Percentiles rank a stretch among this genome's conserved stretches.
phyloP scores from a whole-genome alignment of 805 yeast genomes.

The Myxozyma mucilagina region DNA sequence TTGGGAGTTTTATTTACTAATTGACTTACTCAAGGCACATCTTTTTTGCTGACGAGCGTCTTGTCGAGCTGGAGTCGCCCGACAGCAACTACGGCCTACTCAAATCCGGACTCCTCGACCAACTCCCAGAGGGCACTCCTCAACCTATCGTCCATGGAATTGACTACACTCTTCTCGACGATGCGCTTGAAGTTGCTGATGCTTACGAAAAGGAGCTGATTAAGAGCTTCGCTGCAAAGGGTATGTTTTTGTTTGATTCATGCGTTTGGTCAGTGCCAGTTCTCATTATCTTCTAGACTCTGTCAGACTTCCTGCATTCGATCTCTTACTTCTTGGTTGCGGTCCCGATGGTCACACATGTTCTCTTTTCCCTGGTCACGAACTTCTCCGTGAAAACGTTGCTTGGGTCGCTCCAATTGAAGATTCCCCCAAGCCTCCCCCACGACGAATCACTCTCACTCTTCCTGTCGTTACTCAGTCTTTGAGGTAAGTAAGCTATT shows the following conservation, averaged over 20 bases:
- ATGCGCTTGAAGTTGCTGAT: conserved; percentile 89
- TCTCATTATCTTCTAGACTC: conserved; percentile 53
- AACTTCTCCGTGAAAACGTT: conserved; percentile 78
- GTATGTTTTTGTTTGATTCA: conserved; percentile 7
- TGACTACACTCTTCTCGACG: conserved; percentile 69
- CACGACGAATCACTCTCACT: conserved; percentile 81
- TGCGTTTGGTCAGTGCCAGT: neutral
- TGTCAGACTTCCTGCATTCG: conserved; percentile 93
- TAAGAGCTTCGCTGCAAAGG: conserved; percentile 86
- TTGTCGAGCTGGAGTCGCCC: conserved; percentile 79
- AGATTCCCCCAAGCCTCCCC: conserved; percentile 87
- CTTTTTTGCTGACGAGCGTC: conserved; percentile 93
- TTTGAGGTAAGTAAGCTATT: conserved; percentile 11
- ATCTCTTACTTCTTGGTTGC: conserved; percentile 86
- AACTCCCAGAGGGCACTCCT: conserved; percentile 51
- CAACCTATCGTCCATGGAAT: conserved; percentile 80
- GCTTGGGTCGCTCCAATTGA: conserved; percentile 96
- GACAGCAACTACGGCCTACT: conserved; percentile 91
- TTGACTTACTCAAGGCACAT: conserved; percentile 52
- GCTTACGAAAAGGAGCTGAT: conserved; percentile 83
- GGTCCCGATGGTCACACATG: conserved; percentile 99
- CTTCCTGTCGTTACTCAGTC: conserved; percentile 95
- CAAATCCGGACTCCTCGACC: conserved; percentile 76
- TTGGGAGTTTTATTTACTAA: neutral
- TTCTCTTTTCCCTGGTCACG: conserved; percentile 91